Percentiles rank a stretch among this genome's conserved stretches.
Conservation (phyloP, 2,329 filamentous ascomycete species). For the Ramularia endophylla region DNA sequence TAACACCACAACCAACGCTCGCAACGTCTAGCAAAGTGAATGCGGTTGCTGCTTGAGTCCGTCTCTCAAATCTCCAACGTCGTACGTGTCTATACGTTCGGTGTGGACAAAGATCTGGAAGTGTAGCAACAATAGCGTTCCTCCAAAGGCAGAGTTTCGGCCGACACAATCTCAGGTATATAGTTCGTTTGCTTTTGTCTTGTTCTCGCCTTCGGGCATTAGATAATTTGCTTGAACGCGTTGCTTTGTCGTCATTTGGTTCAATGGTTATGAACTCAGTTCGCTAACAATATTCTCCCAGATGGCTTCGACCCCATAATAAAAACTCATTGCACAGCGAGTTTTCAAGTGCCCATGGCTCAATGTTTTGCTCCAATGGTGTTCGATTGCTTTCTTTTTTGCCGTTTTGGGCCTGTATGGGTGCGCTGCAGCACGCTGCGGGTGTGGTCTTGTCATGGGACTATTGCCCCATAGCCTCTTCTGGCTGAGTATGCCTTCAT, state of each 20-base stretch:
- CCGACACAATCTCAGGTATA: background rate
- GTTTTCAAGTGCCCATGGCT: background rate
- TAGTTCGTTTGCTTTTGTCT: background rate
- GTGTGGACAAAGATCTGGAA: conserved; percentile 6
- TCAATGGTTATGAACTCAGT: background rate
- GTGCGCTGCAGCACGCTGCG: no score
- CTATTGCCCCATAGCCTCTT: no score
- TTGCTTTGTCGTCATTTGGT: background rate
- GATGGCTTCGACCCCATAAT: background rate
- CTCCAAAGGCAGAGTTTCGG: background rate
- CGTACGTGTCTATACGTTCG: conserved; percentile 1
- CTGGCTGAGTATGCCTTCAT: no score
- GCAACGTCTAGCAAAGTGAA: conserved; percentile 2
- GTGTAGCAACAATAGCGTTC: conserved; percentile 1
- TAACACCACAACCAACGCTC: conserved; percentile 2
- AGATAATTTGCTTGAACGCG: background rate
- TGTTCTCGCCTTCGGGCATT: background rate
- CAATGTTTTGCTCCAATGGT: no score
- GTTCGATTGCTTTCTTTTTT: background rate
- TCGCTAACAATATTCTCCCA: background rate
- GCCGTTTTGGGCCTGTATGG: background rate
- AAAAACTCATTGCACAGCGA: background rate
- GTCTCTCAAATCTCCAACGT: conserved; percentile 4
- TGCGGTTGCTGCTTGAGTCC: conserved; percentile 6
- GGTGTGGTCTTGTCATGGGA: no score